Evolutionary conservation across 352 stramenopile species (phyloP).

Genomic region (Phytopythium montanum): DNA sequence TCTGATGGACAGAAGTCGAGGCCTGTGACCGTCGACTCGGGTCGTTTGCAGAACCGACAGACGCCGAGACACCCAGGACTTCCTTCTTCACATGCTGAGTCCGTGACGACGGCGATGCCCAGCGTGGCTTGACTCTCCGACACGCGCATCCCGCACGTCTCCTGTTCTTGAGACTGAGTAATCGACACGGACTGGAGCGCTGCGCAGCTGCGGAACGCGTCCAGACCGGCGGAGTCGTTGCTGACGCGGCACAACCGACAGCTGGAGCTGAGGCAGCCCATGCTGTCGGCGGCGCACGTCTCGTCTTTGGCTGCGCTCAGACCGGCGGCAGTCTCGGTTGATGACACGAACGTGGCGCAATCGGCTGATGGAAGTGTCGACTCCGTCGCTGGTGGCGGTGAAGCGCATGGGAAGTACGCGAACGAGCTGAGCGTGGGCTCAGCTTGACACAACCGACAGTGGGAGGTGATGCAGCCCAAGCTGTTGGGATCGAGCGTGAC

Average conservation of each 20-base stretch:
- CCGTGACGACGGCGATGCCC: neutral
- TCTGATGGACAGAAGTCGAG: constrained; percentile 5
- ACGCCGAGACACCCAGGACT: constrained; percentile 4
- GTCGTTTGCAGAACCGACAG: constrained; percentile 12
- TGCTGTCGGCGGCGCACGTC: constrained; percentile 4
- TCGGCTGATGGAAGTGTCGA: neutral
- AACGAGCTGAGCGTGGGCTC: neutral
- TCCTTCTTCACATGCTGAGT: neutral
- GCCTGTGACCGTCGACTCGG: constrained; percentile 1
- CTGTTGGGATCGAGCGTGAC: neutral
- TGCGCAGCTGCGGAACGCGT: neutral
- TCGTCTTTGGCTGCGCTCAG: constrained; percentile 5
- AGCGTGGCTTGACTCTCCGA: neutral
- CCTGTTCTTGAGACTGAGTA: neutral
- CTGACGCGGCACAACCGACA: constrained; percentile 3
- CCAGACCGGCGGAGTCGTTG: neutral
- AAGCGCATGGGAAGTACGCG: constrained; percentile 12
- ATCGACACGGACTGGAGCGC: neutral
- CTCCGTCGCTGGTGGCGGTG: neutral
- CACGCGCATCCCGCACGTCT: neutral
- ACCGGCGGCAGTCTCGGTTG: neutral
- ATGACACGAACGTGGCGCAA: constrained; percentile 4
- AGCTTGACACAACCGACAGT: constrained; percentile 7
- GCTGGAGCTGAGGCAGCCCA: constrained; percentile 3
- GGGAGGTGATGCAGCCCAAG: constrained; percentile 8